Conservation (phyloP, 805 yeast genomes). For the Starmerella vitae region DNA sequence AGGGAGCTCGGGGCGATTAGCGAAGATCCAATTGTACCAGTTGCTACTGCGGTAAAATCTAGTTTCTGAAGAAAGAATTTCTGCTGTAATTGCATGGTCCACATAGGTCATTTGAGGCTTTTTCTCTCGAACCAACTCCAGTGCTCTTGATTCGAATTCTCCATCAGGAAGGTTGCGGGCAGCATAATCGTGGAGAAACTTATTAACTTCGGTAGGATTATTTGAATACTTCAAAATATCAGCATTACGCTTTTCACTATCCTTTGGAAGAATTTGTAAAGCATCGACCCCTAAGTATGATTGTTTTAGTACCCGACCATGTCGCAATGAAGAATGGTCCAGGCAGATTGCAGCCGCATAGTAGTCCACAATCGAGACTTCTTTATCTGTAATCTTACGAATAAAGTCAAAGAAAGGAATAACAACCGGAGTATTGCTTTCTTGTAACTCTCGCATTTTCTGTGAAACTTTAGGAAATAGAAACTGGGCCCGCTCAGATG, state of each 20-base stretch:
- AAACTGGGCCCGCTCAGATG: background rate
- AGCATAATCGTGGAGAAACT: slow-evolving; percentile 16
- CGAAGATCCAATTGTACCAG: slow-evolving; percentile 9
- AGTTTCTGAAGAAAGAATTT: slow-evolving; percentile 2
- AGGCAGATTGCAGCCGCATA: slow-evolving; percentile 17
- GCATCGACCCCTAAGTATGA: slow-evolving; percentile 7
- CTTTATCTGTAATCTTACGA: background rate
- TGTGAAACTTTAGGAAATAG: background rate
- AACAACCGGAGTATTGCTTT: background rate
- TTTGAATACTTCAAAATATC: background rate
- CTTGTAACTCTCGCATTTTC: slow-evolving; percentile 1
- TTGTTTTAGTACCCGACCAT: slow-evolving; percentile 3
- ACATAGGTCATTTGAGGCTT: slow-evolving; percentile 4
- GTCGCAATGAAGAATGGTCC: slow-evolving; percentile 13
- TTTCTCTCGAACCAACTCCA: slow-evolving; percentile 8
- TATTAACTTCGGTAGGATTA: background rate
- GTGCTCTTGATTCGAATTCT: slow-evolving; percentile 13
- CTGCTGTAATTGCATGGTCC: slow-evolving; percentile 12
- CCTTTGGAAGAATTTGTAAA: slow-evolving; percentile 10
- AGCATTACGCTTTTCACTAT: slow-evolving; percentile 5
- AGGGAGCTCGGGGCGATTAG: background rate
- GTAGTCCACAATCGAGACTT: slow-evolving; percentile 8
- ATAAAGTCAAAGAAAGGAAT: slow-evolving; percentile 10
- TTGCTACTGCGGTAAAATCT: slow-evolving; percentile 3
- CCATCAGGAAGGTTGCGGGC: slow-evolving; percentile 12